Conservation (phyloP, 1,284 basidiomycete genomes). For the Xerocomus amazonicus region DNA sequence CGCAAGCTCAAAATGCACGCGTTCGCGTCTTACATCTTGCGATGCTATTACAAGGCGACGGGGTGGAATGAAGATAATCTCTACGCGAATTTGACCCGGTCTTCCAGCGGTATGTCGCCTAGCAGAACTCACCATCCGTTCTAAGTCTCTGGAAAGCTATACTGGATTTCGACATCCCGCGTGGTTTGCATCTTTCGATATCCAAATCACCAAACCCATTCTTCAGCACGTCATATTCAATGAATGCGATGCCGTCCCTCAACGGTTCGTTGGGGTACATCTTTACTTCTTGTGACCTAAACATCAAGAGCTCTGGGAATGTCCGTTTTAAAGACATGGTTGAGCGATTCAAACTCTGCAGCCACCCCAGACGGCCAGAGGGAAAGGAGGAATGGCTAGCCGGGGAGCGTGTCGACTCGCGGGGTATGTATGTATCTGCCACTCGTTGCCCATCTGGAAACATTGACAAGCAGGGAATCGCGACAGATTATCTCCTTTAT, state of each 20-base stretch:
- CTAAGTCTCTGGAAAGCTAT: constrained; percentile 51
- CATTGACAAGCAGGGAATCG: constrained; percentile 16
- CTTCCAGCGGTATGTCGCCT: constrained; percentile 69
- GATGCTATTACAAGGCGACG: constrained; percentile 85
- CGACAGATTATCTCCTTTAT: constrained; percentile 84
- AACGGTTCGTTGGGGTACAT: constrained; percentile 94
- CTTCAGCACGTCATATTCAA: constrained; percentile 88
- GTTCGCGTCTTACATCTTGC: constrained; percentile 84
- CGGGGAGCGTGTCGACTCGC: constrained; percentile 72
- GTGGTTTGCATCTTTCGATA: constrained; percentile 75
- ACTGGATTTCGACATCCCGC: constrained; percentile 80
- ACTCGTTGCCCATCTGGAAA: constrained; percentile 10
- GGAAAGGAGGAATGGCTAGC: constrained; percentile 76
- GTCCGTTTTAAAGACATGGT: constrained; percentile 88
- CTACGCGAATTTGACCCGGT: constrained; percentile 86
- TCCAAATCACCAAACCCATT: constrained; percentile 88
- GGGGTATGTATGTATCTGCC: constrained; percentile 51
- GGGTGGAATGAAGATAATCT: constrained; percentile 97
- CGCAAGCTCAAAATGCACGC: constrained; percentile 57
- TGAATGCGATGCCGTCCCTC: constrained; percentile 87
- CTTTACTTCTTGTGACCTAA: constrained; percentile 80
- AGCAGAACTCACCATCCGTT: not conserved
- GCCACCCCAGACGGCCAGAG: constrained; percentile 72
- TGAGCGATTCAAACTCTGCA: constrained; percentile 79
- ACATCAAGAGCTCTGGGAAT: constrained; percentile 66